These are phyloP conservation scores for Sisymbrium altissimum DNA, from an alignment of 345 rosid species.

Conservation along the genomic window DNA sequence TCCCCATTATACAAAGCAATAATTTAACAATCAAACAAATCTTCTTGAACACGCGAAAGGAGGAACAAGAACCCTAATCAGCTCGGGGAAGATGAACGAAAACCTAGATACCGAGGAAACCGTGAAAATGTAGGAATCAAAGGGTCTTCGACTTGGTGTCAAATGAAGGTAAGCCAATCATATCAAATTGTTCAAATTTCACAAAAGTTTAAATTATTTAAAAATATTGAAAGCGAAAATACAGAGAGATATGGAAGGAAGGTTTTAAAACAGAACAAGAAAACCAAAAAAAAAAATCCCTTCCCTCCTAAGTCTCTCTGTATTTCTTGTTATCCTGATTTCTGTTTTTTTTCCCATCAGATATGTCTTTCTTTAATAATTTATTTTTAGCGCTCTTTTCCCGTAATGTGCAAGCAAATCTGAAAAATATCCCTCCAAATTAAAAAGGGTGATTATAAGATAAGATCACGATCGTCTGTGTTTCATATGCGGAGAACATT, in stretches of 20 bases:
- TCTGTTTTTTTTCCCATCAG: conserved; percentile 7
- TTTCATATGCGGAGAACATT: conserved; percentile 1
- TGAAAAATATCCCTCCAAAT: background rate
- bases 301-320: conserved; percentile 23
- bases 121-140: no score
- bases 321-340: conserved; percentile 15
- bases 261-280: background rate
- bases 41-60: background rate
- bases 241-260: conserved; percentile 26
- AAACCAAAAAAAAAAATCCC: background rate
- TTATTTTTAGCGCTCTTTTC: conserved; percentile 2
- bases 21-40: background rate
- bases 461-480: background rate
- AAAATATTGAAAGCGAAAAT: background rate
- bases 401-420: background rate
- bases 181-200: background rate
- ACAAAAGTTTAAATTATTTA: background rate
- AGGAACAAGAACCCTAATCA: background rate
- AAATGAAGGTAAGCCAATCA: background rate
- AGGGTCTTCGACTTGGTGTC: background rate
- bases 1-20: background rate
- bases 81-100: background rate
- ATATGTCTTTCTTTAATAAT: background rate
- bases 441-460: background rate
- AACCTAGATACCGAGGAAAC: background rate